phyloP scores from a whole-genome alignment of 331 rosid species.

The Saraca asoca region DNA sequence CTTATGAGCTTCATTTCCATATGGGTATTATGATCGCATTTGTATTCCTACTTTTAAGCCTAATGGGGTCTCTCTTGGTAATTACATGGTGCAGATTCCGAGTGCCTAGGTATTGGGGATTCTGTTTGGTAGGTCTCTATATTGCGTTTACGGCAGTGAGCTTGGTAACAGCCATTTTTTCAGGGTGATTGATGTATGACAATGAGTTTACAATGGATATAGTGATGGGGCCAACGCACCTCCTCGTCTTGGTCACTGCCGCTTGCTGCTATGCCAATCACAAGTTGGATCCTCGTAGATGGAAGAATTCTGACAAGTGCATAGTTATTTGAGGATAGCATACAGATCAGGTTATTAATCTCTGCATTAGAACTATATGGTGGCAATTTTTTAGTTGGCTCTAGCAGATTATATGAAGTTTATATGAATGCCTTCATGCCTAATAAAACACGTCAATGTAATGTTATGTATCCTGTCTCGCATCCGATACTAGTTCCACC shows the following conservation, averaged over 20 bases:
- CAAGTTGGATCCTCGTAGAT: conserved; percentile 14
- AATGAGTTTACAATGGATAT: conserved; percentile 22
- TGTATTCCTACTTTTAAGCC: conserved; percentile 81
- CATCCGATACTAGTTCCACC: too few species aligned
- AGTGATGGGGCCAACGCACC: neutral
- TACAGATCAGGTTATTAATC: conserved; percentile 3
- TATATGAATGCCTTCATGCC: too few species aligned
- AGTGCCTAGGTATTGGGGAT: conserved; percentile 95
- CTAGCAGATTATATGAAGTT: conserved; percentile 1
- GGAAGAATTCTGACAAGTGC: conserved; percentile 2
- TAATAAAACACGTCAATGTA: too few species aligned
- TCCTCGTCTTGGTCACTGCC: neutral
- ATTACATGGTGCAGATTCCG: conserved; percentile 90
- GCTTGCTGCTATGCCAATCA: neutral
- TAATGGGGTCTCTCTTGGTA: conserved; percentile 93
- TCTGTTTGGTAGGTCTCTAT: conserved; percentile 84
- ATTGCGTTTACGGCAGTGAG: conserved; percentile 70
- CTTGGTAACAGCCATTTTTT: conserved; percentile 67
- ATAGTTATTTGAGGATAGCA: conserved; percentile 17
- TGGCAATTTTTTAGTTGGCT: neutral
- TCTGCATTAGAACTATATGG: conserved; percentile 13
- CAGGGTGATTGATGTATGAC: conserved; percentile 45
- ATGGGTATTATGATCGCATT: conserved; percentile 82
- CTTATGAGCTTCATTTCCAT: conserved; percentile 75
- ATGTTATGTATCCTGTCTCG: too few species aligned